Evolutionary conservation across 163 green algal species (phyloP), one percentile per base, ranked within the genome.

Genomic region (Scenedesmus sp.): DNA sequence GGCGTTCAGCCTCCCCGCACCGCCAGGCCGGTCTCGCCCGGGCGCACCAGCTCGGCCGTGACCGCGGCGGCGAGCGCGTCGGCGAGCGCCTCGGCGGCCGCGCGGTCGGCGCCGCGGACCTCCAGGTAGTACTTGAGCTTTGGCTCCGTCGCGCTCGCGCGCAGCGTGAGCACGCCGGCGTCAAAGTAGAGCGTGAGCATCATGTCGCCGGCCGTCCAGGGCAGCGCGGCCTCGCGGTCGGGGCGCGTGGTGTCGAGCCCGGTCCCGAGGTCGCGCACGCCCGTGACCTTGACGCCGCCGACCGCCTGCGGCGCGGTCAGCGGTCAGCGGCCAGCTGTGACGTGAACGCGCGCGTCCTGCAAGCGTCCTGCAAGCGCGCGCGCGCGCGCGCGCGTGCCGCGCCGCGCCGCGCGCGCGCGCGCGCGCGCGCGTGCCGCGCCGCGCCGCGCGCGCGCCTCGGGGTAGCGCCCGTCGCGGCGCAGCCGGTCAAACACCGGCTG

Each of bases 81-180:
- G 11, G 75, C 65, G 48, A 63, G 15, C 56, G 45, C 28, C 53
- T 70, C 64, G 3, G 64, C 63, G 26, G 56, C 53, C n/a, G 31
- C 53, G 17, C 56, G 44, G 29, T 80, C 66, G 31, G 57, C 20
- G 6, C 81, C 78, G 13, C 22, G 42, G 1, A 89, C 85, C 76
- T 95, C 91, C 22, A 93, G 60, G 44, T 95, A 95, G 67, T 89
- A 94, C 82, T 95, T 95, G 0, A 94, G 81, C 86, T 95, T 95
- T 10, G 91, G 91, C 78, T 95, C 91, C 2, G 91, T 95, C 22
- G 90, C 91, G 22, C 72, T 88, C 0, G 90, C 91, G 0, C 91
- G 69, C 31, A 95, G 85, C 9, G 91, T 95, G 33, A 94, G 69
- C 13, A 72, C 77, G 3, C 70, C 67, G 14, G 81, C 84, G n/a